Evolutionary conservation across 1,139 yeast species (phyloP).

Genomic region (Pichia sp.): DNA sequence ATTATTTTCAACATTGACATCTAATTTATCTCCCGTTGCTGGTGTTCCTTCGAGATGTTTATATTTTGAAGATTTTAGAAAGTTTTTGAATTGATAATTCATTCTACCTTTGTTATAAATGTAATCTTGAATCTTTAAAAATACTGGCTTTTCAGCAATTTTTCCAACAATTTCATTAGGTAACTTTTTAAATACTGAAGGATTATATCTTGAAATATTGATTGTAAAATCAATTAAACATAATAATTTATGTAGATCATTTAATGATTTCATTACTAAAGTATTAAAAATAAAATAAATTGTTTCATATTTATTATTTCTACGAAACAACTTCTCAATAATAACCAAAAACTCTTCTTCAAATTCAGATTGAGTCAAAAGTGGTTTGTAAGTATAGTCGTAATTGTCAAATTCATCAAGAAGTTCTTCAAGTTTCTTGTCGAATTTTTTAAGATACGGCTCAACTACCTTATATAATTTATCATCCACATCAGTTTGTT

Average conservation of each 20-base stretch:
- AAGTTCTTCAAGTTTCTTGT: slow-evolving; percentile 18
- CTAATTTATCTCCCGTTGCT: background rate
- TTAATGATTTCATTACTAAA: slow-evolving; percentile 8
- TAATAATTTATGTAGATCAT: slow-evolving; percentile 16
- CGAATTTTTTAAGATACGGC: slow-evolving; percentile 5
- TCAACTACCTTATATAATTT: background rate
- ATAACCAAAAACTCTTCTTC: slow-evolving; percentile 19
- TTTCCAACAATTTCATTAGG: slow-evolving; percentile 21
- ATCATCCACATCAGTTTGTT: background rate
- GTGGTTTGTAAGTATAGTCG: slow-evolving; percentile 20
- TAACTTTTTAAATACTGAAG: slow-evolving; percentile 17
- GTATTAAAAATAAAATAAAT: slow-evolving; percentile 17
- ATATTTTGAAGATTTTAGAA: no score
- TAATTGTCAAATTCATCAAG: slow-evolving; percentile 17
- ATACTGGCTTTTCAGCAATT: slow-evolving; percentile 10
- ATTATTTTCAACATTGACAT: background rate
- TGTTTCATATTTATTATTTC: slow-evolving; percentile 14
- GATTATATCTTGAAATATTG: slow-evolving; percentile 20
- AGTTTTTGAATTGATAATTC: slow-evolving; percentile 19
- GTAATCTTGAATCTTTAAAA: slow-evolving; percentile 14
- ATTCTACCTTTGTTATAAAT: slow-evolving; percentile 19
- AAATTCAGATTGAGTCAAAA: slow-evolving; percentile 21
- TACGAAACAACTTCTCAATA: slow-evolving; percentile 16
- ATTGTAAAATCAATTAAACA: slow-evolving; percentile 24
- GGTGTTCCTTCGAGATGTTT: no score